A percentile compares a stretch with the other conserved stretches of the same genome.
Conservation (phyloP, 345 rosid species). For the Linum trigynum region DNA sequence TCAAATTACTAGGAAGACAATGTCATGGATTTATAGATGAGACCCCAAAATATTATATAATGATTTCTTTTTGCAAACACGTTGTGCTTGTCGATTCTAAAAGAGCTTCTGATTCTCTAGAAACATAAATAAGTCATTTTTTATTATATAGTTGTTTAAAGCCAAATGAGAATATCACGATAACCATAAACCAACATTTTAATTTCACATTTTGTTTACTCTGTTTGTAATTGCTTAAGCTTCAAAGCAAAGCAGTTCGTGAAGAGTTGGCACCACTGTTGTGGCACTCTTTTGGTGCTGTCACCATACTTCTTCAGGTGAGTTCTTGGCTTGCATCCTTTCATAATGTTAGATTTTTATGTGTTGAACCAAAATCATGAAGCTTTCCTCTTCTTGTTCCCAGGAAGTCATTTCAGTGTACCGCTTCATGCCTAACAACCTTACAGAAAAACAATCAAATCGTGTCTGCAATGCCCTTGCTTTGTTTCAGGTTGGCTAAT, state of each 20-base stretch:
- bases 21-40: too few species aligned
- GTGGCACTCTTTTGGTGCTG: constrained; percentile 44
- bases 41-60: too few species aligned
- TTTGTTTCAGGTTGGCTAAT: constrained; percentile 40
- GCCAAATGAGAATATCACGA: too few species aligned
- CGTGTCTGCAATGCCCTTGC: constrained; percentile 43
- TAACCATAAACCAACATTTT: not conserved
- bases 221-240: not conserved
- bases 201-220: not conserved
- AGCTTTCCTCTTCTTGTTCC: too few species aligned
- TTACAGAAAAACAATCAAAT: constrained; percentile 17
- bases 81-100: too few species aligned
- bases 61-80: too few species aligned
- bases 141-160: too few species aligned
- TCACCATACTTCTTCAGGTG: constrained; percentile 35
- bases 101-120: too few species aligned
- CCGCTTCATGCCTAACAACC: constrained; percentile 16
- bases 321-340: not conserved
- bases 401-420: constrained; percentile 45
- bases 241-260: constrained; percentile 25
- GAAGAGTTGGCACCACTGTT: constrained; percentile 38
- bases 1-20: too few species aligned
- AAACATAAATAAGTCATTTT: too few species aligned
- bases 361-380: not conserved
- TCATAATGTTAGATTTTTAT: not conserved